Conservation (phyloP, 2,329 filamentous ascomycete species). For the Exophiala sp. region DNA sequence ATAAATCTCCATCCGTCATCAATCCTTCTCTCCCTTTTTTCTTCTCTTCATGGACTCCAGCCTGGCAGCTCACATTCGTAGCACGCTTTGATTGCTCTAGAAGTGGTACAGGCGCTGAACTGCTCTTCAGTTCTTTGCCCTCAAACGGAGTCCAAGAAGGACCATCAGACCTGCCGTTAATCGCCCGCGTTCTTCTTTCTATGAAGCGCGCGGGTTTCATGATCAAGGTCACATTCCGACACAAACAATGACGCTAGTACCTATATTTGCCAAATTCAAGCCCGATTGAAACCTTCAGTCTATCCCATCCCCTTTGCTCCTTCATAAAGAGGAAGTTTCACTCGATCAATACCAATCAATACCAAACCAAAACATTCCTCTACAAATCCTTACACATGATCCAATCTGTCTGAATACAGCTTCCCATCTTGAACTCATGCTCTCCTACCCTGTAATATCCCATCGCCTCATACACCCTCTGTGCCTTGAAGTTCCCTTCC, state of each 20-base stretch:
- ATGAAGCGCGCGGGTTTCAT: conserved; percentile 26
- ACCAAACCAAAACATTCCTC: no score
- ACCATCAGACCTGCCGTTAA: conserved; percentile 26
- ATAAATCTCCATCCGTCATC: not conserved
- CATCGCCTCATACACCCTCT: conserved; percentile 21
- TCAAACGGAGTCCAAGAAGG: conserved; percentile 21
- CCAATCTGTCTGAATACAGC: conserved; percentile 26
- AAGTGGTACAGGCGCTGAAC: conserved; percentile 15
- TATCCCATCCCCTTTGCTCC: not conserved
- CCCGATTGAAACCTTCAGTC: no score
- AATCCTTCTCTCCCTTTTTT: not conserved
- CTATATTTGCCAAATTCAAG: no score
- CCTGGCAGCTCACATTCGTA: conserved; percentile 27
- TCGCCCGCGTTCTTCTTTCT: conserved; percentile 21
- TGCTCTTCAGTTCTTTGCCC: conserved; percentile 6
- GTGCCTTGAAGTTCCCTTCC: conserved; percentile 26
- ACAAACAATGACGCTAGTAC: no score
- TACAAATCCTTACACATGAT: conserved; percentile 24
- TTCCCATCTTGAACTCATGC: conserved; percentile 26
- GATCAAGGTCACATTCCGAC: conserved; percentile 26
- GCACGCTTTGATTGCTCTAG: conserved; percentile 16
- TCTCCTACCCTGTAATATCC: conserved; percentile 21
- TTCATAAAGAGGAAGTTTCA: not conserved
- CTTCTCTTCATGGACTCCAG: conserved; percentile 21
- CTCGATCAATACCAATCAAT: not conserved